Evolutionary conservation across 2,329 filamentous ascomycete species (phyloP).

Genomic region (Fusarium liriodendri): DNA sequence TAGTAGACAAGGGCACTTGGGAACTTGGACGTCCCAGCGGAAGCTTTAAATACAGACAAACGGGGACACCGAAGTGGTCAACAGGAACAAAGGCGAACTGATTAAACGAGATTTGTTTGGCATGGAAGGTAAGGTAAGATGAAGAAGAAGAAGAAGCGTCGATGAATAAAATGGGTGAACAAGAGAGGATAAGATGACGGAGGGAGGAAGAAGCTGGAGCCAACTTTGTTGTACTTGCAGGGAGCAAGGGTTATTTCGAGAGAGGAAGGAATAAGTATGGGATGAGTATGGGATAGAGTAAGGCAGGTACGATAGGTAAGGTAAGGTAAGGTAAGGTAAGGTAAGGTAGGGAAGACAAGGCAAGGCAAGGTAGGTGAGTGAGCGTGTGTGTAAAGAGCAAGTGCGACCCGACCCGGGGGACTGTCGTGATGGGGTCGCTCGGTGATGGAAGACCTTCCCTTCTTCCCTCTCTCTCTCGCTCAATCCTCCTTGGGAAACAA

Average conservation of each 20-base stretch:
- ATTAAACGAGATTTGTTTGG: constrained; percentile 4
- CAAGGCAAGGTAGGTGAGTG: not conserved
- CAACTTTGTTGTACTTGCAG: not conserved
- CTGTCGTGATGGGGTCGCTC: constrained; percentile 10
- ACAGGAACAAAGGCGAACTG: not conserved
- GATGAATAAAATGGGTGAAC: not conserved
- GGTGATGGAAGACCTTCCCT: not conserved
- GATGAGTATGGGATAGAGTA: not conserved
- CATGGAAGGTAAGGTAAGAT: constrained; percentile 9
- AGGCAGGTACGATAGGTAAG: not conserved
- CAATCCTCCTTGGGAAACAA: not conserved
- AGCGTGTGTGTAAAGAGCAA: not conserved
- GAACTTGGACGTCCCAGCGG: constrained; percentile 1
- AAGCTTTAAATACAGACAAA: constrained; percentile 20
- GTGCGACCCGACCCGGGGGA: not conserved
- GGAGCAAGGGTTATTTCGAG: not conserved
- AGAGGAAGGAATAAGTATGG: not conserved
- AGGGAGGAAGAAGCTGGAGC: not conserved
- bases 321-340: not conserved
- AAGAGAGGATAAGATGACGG: not conserved
- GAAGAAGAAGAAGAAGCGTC: constrained; percentile 1
- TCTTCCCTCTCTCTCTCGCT: not conserved
- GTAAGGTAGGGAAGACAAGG: not conserved
- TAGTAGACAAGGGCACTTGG: constrained; percentile 17
- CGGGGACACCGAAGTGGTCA: not conserved